phyloP scores from a whole-genome alignment of 345 rosid species.

The Eucalyptus cloeziana region DNA sequence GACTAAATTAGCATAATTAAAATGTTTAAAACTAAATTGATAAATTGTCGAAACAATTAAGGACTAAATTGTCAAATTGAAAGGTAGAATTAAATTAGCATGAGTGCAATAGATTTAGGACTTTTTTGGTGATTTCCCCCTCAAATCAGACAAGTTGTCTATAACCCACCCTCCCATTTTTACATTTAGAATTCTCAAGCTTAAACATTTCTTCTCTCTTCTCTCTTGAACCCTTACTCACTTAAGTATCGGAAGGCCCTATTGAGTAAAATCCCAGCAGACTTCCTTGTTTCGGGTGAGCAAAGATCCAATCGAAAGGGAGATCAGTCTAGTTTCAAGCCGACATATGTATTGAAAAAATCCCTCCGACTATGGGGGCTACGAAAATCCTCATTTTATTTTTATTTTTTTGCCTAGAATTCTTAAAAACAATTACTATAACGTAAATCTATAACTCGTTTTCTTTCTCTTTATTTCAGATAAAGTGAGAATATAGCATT shows the following conservation, averaged over 20 bases:
- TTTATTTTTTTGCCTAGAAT: not conserved
- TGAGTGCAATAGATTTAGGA: not conserved
- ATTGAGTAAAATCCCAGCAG: not conserved
- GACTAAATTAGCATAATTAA: not conserved
- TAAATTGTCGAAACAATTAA: not conserved
- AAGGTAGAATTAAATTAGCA: not conserved
- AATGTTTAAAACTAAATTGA: not conserved
- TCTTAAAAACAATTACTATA: not conserved
- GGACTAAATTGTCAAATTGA: not conserved
- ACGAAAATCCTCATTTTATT: not conserved
- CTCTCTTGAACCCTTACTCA: not conserved
- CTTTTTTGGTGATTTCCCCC: not conserved
- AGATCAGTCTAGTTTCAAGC: not conserved
- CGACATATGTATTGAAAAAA: not conserved
- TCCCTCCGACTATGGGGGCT: not conserved
- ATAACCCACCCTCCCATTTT: not conserved
- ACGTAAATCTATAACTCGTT: not conserved
- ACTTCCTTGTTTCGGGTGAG: not conserved
- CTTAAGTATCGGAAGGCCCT: not conserved
- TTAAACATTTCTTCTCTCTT: not conserved
- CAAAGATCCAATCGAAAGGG: not conserved
- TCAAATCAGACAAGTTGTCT: not conserved
- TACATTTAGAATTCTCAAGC: not conserved
- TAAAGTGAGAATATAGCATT: not conserved
- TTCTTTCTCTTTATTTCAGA: not conserved